Percentiles rank a stretch among this genome's conserved stretches.
Evolutionary conservation across 2,329 filamentous ascomycete genomes (phyloP).

Genomic region (Teratosphaeria pseudoeucalypti): DNA sequence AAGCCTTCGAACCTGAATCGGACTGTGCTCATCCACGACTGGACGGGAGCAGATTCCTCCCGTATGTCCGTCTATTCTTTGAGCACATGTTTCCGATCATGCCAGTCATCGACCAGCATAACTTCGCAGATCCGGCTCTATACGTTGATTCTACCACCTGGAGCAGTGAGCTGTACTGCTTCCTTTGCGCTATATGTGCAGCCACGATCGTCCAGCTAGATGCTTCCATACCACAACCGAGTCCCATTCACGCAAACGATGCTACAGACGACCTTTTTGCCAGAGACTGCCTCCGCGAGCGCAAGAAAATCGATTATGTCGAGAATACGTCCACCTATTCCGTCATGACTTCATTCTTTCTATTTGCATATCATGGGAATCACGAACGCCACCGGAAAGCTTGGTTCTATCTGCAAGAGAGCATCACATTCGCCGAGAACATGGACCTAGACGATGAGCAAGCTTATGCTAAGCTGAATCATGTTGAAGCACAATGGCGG

Average conservation of each 20-base stretch:
- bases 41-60: constrained; percentile 18
- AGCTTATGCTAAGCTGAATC: constrained; percentile 21
- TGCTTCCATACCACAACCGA: constrained; percentile 20
- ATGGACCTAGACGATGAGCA: constrained; percentile 25
- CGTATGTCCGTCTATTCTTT: constrained; percentile 26
- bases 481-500: constrained; percentile 24
- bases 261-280: constrained; percentile 23
- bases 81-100: constrained; percentile 27
- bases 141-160: constrained; percentile 16
- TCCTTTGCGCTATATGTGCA: constrained; percentile 25
- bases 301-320: constrained; percentile 20
- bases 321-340: constrained; percentile 18
- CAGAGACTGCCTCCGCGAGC: constrained; percentile 24
- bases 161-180: constrained; percentile 21
- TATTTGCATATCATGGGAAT: constrained; percentile 28
- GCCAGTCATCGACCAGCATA: constrained; percentile 23
- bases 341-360: constrained; percentile 27
- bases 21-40: constrained; percentile 10
- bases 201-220: constrained; percentile 26
- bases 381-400: constrained; percentile 23
- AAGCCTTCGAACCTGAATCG: not conserved
- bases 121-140: constrained; percentile 20
- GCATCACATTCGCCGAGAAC: constrained; percentile 24
- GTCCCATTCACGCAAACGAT: constrained; percentile 15
- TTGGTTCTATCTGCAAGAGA: constrained; percentile 27